Percentiles rank a stretch among this genome's conserved stretches.
These are phyloP conservation scores for Salix koriyanagi DNA, from an alignment of 345 rosid genomes.

Conservation along the genomic window DNA sequence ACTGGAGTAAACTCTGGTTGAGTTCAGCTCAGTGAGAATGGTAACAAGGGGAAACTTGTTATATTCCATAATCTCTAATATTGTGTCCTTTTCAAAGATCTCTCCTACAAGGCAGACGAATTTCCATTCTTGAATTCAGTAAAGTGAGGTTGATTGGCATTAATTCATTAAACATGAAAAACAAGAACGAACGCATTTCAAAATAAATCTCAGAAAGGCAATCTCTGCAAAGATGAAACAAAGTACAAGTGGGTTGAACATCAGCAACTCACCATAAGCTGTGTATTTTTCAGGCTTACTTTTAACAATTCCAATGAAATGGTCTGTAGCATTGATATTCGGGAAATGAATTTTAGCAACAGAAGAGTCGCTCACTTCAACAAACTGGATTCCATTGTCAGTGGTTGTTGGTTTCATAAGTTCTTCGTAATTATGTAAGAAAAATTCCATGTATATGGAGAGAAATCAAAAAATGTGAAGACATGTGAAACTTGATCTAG, in stretches of 20 bases:
- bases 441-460: slow-evolving; percentile 2
- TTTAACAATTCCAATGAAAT: slow-evolving; percentile 72
- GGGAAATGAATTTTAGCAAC: slow-evolving; percentile 66
- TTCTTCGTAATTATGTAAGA: slow-evolving; percentile 44
- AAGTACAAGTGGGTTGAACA: not conserved
- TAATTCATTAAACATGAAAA: not conserved
- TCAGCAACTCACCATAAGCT: slow-evolving; percentile 52
- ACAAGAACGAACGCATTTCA: not conserved
- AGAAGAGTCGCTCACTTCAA: slow-evolving; percentile 38
- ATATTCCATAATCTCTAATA: slow-evolving; percentile 57
- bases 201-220: not conserved
- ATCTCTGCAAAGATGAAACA: not conserved
- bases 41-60: slow-evolving; percentile 83
- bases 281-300: slow-evolving; percentile 72
- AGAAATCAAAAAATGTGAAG: not conserved
- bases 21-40: slow-evolving; percentile 63
- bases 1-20: slow-evolving; percentile 67
- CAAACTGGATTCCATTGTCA: slow-evolving; percentile 71
- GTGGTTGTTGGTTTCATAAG: slow-evolving; percentile 62
- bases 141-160: not conserved
- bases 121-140: slow-evolving; percentile 5
- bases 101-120: slow-evolving; percentile 55
- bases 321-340: slow-evolving; percentile 26
- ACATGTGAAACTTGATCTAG: no score
- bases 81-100: slow-evolving; percentile 42